phyloP scores from a whole-genome alignment of 2,329 filamentous ascomycete species.

The Epichloe typhina region DNA sequence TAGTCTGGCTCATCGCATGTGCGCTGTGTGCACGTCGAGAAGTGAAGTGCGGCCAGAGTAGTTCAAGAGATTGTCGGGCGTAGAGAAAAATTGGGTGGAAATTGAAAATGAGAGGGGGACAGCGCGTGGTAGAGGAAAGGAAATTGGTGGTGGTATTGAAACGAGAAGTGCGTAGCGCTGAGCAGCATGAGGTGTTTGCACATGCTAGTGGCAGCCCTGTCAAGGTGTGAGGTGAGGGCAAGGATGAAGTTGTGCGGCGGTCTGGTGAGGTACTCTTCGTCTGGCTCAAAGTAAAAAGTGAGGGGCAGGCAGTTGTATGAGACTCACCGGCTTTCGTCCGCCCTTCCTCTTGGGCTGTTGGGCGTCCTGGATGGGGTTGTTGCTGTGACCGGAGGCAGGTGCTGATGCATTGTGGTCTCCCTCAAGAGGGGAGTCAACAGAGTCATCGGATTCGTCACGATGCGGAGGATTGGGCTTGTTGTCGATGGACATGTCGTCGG shows the following conservation, averaged over 20 bases:
- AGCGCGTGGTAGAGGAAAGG: neutral
- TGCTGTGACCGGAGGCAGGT: constrained; percentile 14
- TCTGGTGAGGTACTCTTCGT: neutral
- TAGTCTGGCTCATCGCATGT: neutral
- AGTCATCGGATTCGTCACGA: constrained; percentile 49
- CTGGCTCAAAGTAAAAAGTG: neutral
- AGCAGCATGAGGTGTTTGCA: neutral
- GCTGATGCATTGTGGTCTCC: constrained; percentile 30
- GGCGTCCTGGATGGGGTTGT: constrained; percentile 32
- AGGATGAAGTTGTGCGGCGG: neutral
- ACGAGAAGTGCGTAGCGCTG: neutral
- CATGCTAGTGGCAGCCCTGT: neutral
- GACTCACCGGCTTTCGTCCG: constrained; percentile 87
- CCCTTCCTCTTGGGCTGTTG: constrained; percentile 87
- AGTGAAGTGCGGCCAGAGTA: neutral
- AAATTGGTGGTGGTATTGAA: neutral
- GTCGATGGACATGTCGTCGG: constrained; percentile 55
- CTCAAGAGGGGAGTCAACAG: constrained; percentile 46
- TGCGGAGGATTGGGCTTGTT: constrained; percentile 22
- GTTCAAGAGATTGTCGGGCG: too few relatives aligned
- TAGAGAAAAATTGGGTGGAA: neutral
- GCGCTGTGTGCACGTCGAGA: neutral
- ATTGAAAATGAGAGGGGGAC: too few relatives aligned
- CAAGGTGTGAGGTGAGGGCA: neutral
- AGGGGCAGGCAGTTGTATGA: constrained; percentile 2